A percentile compares a stretch with the other conserved stretches of the same genome.
Evolutionary conservation across 1,284 basidiomycete genomes (phyloP).

Genomic region (Singerocomus rubriflavus): DNA sequence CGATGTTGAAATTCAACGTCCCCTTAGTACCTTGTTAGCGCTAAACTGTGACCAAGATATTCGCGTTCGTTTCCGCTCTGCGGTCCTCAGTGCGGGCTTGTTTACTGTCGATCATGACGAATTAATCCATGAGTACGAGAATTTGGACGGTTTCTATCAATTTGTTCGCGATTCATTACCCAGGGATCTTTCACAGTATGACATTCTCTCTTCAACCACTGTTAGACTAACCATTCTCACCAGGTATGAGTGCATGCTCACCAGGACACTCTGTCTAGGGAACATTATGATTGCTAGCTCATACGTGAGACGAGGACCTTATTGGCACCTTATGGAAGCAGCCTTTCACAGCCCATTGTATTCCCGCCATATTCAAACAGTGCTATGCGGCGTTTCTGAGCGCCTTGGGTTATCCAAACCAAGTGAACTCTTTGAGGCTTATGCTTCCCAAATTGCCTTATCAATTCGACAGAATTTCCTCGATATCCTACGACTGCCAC

Average conservation of each 20-base stretch:
- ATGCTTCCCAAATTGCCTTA: constrained; percentile 75
- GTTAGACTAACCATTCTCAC: constrained; percentile 4
- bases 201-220: constrained; percentile 1
- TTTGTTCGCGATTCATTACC: constrained; percentile 44
- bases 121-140: constrained; percentile 21
- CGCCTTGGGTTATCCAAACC: constrained; percentile 68
- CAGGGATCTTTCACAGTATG: constrained; percentile 47
- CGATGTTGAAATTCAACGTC: constrained; percentile 35
- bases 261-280: constrained; percentile 73
- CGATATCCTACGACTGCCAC: constrained; percentile 66
- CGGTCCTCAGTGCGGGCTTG: constrained; percentile 59
- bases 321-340: constrained; percentile 85
- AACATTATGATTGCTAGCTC: constrained; percentile 86
- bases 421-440: constrained; percentile 73
- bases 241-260: constrained; percentile 78
- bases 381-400: constrained; percentile 61
- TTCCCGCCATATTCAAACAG: constrained; percentile 58
- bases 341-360: constrained; percentile 49
- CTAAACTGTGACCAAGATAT: constrained; percentile 72
- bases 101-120: constrained; percentile 41
- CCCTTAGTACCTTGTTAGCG: constrained; percentile 48
- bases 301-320: constrained; percentile 77
- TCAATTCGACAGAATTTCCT: constrained; percentile 51
- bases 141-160: constrained; percentile 39
- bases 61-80: constrained; percentile 81